Evolutionary conservation across 2,329 filamentous ascomycete genomes (phyloP).

Genomic region (Fusarium gaditjirri): DNA sequence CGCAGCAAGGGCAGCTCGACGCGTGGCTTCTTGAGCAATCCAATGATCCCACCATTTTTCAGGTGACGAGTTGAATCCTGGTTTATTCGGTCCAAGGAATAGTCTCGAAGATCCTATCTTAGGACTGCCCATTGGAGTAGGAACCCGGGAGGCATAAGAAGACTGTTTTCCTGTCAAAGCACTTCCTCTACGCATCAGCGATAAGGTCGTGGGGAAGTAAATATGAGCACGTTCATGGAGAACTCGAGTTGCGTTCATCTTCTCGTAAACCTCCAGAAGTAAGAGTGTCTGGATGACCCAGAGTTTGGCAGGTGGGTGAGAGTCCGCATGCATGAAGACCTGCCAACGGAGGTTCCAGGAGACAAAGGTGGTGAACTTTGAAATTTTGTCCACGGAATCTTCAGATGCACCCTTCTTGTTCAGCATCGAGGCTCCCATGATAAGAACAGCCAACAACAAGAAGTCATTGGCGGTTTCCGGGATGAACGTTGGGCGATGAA

Average conservation of each 20-base stretch:
- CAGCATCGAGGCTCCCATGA: slow-evolving; percentile 45
- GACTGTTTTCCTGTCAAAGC: slow-evolving; percentile 44
- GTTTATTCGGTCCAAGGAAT: slow-evolving; percentile 16
- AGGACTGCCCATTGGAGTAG: slow-evolving; percentile 39
- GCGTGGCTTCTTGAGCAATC: slow-evolving; percentile 46
- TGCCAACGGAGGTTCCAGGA: slow-evolving; percentile 46
- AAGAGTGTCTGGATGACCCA: slow-evolving; percentile 46
- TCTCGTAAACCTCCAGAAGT: slow-evolving; percentile 44
- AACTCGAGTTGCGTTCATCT: slow-evolving; percentile 43
- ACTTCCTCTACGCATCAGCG: slow-evolving; percentile 44
- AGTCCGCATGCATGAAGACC: slow-evolving; percentile 46
- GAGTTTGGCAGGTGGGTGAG: slow-evolving; percentile 43
- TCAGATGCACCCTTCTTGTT: slow-evolving; percentile 34
- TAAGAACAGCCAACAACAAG: slow-evolving; percentile 41
- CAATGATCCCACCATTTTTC: slow-evolving; percentile 48
- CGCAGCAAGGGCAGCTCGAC: slow-evolving; percentile 42
- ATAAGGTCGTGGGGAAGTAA: slow-evolving; percentile 45
- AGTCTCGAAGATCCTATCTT: slow-evolving; percentile 32
- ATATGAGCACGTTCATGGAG: slow-evolving; percentile 46
- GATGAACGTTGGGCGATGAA: slow-evolving; percentile 43
- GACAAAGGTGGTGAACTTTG: slow-evolving; percentile 45
- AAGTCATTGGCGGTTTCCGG: slow-evolving; percentile 45
- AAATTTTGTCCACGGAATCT: slow-evolving; percentile 40
- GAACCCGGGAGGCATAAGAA: slow-evolving; percentile 41
- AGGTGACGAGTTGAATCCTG: slow-evolving; percentile 36